These are phyloP conservation scores for Malassezia psittaci DNA, from an alignment of 1,284 basidiomycete species.

Conservation along the genomic window DNA sequence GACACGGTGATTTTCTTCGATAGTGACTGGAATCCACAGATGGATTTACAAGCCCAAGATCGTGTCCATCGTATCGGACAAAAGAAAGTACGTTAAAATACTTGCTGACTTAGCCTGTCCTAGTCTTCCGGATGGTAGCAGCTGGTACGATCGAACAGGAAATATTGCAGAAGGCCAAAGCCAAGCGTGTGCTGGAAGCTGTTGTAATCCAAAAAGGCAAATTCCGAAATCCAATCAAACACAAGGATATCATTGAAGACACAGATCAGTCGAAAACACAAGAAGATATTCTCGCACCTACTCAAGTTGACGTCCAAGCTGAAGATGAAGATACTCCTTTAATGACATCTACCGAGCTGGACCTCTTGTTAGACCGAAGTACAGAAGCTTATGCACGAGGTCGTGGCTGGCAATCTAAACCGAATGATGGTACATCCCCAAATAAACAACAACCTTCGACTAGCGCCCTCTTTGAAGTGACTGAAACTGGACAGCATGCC, in stretches of 20 bases:
- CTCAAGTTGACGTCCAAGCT: constrained; percentile 56
- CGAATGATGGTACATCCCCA: constrained; percentile 14
- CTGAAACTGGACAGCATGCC: constrained; percentile 61
- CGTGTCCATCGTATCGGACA: constrained; percentile 92
- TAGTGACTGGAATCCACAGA: constrained; percentile 84
- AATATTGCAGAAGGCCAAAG: constrained; percentile 76
- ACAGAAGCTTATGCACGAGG: constrained; percentile 67
- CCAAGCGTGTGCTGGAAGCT: constrained; percentile 80
- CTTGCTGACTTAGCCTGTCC: constrained; percentile 20
- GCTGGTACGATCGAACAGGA: constrained; percentile 73
- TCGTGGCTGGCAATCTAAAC: constrained; percentile 60
- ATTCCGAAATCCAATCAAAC: constrained; percentile 24
- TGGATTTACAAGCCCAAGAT: constrained; percentile 92
- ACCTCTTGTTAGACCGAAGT: constrained; percentile 68
- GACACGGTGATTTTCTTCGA: constrained; percentile 64
- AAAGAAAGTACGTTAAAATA: constrained; percentile 52
- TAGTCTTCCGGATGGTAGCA: constrained; percentile 67
- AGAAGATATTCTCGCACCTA: constrained; percentile 9
- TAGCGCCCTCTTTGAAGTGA: constrained; percentile 64
- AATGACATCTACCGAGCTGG: constrained; percentile 66
- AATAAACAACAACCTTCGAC: constrained; percentile 11
- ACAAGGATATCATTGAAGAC: constrained; percentile 54
- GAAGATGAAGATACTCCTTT: constrained; percentile 61
- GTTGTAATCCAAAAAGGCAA: constrained; percentile 82
- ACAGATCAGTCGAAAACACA: constrained; percentile 55